A percentile compares a stretch with the other conserved stretches of the same genome.
Conservation (phyloP, 129 eudicot genomes). For the Silybum marianum region DNA sequence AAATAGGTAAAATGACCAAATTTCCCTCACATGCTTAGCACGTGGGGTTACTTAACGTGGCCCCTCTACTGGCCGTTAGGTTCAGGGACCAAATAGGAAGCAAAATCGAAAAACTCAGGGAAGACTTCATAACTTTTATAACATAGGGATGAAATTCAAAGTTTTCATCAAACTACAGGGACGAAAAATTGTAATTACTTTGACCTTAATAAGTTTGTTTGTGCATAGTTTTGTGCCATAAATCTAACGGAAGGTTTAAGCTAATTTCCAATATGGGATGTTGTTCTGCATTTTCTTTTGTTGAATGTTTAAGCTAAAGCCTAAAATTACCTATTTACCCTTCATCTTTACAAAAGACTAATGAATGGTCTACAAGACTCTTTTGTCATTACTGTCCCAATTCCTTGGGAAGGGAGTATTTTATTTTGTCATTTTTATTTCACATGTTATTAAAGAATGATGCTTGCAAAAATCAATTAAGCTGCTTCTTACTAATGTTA, state of each 20-base stretch:
- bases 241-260: not conserved
- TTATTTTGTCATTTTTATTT: not conserved
- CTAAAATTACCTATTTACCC: not conserved
- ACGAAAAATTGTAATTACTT: not conserved
- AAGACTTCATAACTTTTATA: not conserved
- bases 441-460: not conserved
- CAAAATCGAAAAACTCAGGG: not conserved
- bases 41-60: not conserved
- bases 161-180: not conserved
- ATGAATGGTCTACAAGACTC: not conserved
- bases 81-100: not conserved
- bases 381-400: not conserved
- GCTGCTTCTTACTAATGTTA: constrained; percentile 63
- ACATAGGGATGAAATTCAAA: not conserved
- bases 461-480: constrained; percentile 19
- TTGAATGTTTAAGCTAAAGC: not conserved
- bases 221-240: not conserved
- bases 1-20: not conserved
- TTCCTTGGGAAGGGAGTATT: not conserved
- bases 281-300: not conserved
- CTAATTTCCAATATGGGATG: not conserved
- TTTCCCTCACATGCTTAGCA: not conserved
- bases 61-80: not conserved
- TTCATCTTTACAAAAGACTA: not conserved
- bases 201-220: not conserved